phyloP scores from a whole-genome alignment of 306 rosid species.

The Begonia fuchsioides region DNA sequence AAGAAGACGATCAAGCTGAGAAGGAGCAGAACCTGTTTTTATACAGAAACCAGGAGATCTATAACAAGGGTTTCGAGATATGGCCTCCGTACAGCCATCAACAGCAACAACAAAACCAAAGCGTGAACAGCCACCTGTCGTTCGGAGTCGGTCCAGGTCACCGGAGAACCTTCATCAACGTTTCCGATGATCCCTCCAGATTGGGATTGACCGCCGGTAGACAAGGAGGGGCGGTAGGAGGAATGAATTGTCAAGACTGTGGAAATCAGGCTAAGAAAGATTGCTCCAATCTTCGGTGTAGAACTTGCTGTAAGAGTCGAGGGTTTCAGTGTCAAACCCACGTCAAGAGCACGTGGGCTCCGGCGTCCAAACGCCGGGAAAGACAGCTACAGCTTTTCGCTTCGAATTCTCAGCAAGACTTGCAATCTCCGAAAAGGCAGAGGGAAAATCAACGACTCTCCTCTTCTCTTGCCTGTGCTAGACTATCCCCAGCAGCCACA shows the following conservation, averaged over 20 bases:
- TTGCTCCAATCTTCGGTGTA: conserved; percentile 61
- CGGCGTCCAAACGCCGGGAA: conserved; percentile 86
- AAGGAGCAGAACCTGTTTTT: conserved; percentile 18
- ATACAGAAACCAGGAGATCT: conserved; percentile 65
- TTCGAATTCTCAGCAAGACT: conserved; percentile 11
- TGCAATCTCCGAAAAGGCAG: conserved; percentile 27
- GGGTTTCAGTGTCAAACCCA: conserved; percentile 91
- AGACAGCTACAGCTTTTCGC: conserved; percentile 53
- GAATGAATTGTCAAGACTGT: conserved; percentile 85
- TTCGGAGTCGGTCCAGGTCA: conserved; percentile 61
- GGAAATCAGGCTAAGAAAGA: conserved; percentile 97
- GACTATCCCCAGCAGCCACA: conserved; percentile 52
- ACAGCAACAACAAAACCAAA: conserved; percentile 11
- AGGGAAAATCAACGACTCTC: conserved; percentile 29
- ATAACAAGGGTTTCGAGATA: conserved; percentile 55
- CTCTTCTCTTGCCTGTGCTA: conserved; percentile 38
- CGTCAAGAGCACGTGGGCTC: conserved; percentile 97
- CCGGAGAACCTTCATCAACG: conserved; percentile 15
- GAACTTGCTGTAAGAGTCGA: conserved; percentile 94
- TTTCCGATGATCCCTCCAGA: conserved; percentile 43
- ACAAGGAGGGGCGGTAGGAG: conserved; percentile 24
- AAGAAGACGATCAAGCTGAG: conserved; percentile 5
- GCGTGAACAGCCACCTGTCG: conserved; percentile 38
- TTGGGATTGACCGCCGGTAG: conserved; percentile 57
- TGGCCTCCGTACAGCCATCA: conserved; percentile 57